Conservation (phyloP, 495 filamentous ascomycete genomes). For the Lasiosphaeria hispida region DNA sequence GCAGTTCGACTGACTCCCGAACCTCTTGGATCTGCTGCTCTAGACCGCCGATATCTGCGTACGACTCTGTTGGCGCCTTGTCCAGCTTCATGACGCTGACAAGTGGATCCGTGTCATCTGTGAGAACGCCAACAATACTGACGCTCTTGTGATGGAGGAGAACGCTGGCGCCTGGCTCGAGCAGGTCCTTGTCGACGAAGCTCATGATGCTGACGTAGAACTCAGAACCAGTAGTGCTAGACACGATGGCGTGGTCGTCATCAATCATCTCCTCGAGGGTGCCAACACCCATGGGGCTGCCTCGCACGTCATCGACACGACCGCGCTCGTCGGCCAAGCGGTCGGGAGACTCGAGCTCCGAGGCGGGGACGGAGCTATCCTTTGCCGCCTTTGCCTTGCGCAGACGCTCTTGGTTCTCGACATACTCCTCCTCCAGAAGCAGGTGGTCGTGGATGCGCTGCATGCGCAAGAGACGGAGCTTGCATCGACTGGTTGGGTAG, state of each 20-base stretch:
- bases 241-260: constrained; percentile 98
- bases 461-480: constrained; percentile 94
- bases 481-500: constrained; percentile 94
- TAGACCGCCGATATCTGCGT: constrained; percentile 96
- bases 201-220: constrained; percentile 99
- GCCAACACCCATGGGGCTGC: constrained; percentile 97
- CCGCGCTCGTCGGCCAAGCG: constrained; percentile 93
- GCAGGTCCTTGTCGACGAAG: constrained; percentile 97
- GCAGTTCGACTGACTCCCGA: constrained; percentile 92
- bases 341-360: constrained; percentile 61
- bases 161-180: constrained; percentile 95
- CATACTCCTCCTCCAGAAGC: constrained; percentile 95
- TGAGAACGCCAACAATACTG: constrained; percentile 95
- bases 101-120: constrained; percentile 91
- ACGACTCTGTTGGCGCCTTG: constrained; percentile 97
- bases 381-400: constrained; percentile 85
- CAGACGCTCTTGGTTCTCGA: constrained; percentile 95
- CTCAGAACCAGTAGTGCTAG: constrained; percentile 93
- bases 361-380: constrained; percentile 57
- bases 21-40: constrained; percentile 97
- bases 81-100: constrained; percentile 99
- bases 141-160: constrained; percentile 97
- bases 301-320: constrained; percentile 97
- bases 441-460: constrained; percentile 98
- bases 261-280: constrained; percentile 99